A percentile compares a stretch with the other conserved stretches of the same genome.
Conservation (phyloP, 2,329 filamentous ascomycete species). For the Curvularia verruculosa region DNA sequence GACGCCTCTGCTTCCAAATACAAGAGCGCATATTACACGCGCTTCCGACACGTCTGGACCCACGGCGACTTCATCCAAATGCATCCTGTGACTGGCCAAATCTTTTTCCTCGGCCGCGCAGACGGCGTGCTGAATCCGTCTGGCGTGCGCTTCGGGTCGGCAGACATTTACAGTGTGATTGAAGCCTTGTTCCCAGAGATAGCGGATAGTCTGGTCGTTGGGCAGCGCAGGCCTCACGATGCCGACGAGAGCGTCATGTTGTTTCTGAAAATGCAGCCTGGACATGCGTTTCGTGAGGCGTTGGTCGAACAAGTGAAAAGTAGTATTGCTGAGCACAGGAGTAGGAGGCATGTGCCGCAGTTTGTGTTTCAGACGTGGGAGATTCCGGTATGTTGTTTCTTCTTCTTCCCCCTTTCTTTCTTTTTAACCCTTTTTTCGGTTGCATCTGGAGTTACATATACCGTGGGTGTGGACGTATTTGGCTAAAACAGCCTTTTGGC, state of each 20-base stretch:
- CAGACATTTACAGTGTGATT: constrained; percentile 79
- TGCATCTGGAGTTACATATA: too few species aligned
- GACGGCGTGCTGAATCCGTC: constrained; percentile 82
- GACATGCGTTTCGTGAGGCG: constrained; percentile 40
- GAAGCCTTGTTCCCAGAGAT: constrained; percentile 70
- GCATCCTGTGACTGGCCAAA: constrained; percentile 69
- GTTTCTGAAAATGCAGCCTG: constrained; percentile 66
- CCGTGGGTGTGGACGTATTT: too few species aligned
- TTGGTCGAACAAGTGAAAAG: constrained; percentile 67
- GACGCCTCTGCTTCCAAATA: constrained; percentile 49
- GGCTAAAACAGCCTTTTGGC: too few species aligned
- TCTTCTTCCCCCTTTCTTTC: not conserved
- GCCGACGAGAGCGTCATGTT: constrained; percentile 64
- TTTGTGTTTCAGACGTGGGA: constrained; percentile 81
- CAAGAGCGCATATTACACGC: constrained; percentile 54
- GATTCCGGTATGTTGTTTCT: constrained; percentile 69
- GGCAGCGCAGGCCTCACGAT: constrained; percentile 70
- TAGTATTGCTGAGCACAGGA: constrained; percentile 69
- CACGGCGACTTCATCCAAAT: constrained; percentile 81
- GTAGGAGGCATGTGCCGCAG: constrained; percentile 76
- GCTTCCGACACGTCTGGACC: constrained; percentile 71
- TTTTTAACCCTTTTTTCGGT: not conserved
- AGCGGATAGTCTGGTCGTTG: constrained; percentile 78
- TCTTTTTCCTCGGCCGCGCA: constrained; percentile 71
- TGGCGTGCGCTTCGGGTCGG: constrained; percentile 78